Evolutionary conservation across 2,329 filamentous ascomycete species (phyloP).

Genomic region (Exserohilum turcica): DNA sequence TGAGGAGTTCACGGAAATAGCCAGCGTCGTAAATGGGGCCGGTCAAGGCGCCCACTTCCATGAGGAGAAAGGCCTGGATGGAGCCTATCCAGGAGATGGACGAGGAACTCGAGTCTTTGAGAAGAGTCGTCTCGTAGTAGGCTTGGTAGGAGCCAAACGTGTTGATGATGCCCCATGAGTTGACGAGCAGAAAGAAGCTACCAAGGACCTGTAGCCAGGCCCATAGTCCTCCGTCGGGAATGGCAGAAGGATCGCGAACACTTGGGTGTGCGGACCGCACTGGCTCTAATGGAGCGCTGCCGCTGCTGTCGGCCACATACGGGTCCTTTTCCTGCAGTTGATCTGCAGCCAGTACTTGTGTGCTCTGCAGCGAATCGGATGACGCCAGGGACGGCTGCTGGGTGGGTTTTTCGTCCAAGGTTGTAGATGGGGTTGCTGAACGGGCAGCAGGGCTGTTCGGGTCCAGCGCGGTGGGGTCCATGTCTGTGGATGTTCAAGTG

Average conservation of each 20-base stretch:
- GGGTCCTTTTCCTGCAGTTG: constrained; percentile 16
- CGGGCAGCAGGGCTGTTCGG: background rate
- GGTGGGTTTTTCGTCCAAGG: constrained; percentile 26
- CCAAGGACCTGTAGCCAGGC: constrained; percentile 57
- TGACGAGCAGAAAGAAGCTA: constrained; percentile 56
- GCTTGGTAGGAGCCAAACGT: constrained; percentile 57
- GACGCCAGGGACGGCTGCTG: constrained; percentile 18
- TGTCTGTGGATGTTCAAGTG: background rate
- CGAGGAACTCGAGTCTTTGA: constrained; percentile 49
- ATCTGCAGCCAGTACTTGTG: constrained; percentile 8
- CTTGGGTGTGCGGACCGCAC: constrained; percentile 36
- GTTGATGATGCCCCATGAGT: constrained; percentile 56
- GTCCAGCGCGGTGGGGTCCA: background rate
- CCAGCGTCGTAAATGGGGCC: constrained; percentile 58
- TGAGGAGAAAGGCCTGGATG: constrained; percentile 55
- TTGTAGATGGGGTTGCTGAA: background rate
- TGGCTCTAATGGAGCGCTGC: constrained; percentile 21
- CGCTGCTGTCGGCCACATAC: constrained; percentile 19
- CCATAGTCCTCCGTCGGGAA: constrained; percentile 54
- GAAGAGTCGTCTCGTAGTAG: constrained; percentile 53
- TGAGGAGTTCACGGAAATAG: constrained; percentile 52
- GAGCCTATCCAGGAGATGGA: constrained; percentile 58
- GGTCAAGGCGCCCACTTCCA: constrained; percentile 53
- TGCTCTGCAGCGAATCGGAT: constrained; percentile 17
- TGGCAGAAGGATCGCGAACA: constrained; percentile 50